Conservation (phyloP, 441 rosid genomes). For the Mallotus repandus region DNA sequence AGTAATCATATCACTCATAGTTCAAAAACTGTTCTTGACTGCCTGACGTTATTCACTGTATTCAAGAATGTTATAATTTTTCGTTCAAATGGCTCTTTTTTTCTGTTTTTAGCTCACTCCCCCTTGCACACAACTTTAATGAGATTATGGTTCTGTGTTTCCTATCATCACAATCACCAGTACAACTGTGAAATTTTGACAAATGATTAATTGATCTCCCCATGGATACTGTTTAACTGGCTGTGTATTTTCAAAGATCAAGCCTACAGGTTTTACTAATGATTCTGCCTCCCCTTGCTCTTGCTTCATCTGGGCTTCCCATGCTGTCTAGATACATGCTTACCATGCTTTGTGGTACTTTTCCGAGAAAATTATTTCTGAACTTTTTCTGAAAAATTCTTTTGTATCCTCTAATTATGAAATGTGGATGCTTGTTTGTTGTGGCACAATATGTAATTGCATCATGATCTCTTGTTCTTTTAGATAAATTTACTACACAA, state of each 20-base stretch:
- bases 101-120: neutral
- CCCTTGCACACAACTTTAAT: neutral
- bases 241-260: neutral
- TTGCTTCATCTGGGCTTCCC: neutral
- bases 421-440: neutral
- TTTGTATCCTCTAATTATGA: neutral
- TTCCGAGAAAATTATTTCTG: neutral
- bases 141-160: neutral
- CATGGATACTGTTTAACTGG: neutral
- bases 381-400: neutral
- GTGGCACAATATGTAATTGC: conserved; percentile 2
- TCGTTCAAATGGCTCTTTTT: neutral
- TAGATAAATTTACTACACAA: neutral
- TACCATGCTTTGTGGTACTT: neutral
- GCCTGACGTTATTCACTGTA: neutral
- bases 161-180: neutral
- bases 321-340: neutral
- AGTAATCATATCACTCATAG: neutral
- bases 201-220: neutral
- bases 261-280: neutral
- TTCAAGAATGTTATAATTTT: too few relatives aligned
- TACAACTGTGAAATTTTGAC: neutral
- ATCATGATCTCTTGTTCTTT: neutral
- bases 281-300: neutral
- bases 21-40: neutral